A percentile compares a stretch with the other conserved stretches of the same genome.
Evolutionary conservation across 2,329 filamentous ascomycete species (phyloP).

Genomic region (Aureobasidium musti): DNA sequence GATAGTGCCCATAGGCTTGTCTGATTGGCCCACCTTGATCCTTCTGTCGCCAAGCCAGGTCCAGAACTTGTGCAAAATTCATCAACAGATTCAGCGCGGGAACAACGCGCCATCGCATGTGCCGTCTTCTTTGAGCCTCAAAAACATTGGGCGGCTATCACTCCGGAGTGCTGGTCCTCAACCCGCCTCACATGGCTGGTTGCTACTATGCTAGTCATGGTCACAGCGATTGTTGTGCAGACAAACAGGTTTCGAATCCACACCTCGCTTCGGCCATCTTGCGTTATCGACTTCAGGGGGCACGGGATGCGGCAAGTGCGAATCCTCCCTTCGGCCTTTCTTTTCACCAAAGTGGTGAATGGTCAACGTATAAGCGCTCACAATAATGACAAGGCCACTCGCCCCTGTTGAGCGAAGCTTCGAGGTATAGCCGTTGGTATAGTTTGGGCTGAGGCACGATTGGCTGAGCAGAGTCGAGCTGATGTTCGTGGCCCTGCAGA

Average conservation of each 20-base stretch:
- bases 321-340: neutral
- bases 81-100: neutral
- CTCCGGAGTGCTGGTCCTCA: neutral
- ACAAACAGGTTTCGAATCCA: neutral
- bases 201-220: neutral
- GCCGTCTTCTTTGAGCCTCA: constrained; percentile 17
- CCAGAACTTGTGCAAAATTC: constrained; percentile 9
- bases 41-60: constrained; percentile 18
- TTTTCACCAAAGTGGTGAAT: neutral
- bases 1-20: neutral
- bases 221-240: neutral
- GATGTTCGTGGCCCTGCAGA: constrained; percentile 4
- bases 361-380: neutral
- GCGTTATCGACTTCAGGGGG: neutral
- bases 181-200: neutral
- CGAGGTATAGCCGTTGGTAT: neutral
- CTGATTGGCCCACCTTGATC: constrained; percentile 7
- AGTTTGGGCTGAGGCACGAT: neutral
- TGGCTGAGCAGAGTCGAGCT: constrained; percentile 1
- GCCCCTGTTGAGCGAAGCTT: constrained; percentile 16
- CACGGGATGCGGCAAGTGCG: neutral
- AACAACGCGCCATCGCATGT: constrained; percentile 8
- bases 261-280: neutral
- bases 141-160: neutral
- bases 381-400: neutral